phyloP scores from a whole-genome alignment of 345 rosid genomes.

The Eucalyptus marginata region DNA sequence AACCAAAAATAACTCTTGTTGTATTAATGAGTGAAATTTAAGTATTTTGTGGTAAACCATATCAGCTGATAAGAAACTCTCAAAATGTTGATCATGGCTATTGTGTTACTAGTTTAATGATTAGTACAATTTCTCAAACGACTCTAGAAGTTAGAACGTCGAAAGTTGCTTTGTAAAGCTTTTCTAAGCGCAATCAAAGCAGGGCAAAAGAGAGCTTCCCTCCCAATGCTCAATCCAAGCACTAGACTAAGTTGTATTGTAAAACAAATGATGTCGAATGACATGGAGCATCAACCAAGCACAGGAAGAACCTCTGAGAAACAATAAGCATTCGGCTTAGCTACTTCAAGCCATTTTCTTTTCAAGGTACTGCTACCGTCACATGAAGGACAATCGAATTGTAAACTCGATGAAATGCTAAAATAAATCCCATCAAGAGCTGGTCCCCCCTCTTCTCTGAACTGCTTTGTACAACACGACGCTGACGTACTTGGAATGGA shows the following conservation, averaged over 20 bases:
- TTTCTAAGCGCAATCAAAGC: background rate
- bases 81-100: background rate
- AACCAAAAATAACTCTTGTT: background rate
- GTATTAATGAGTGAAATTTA: background rate
- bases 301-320: background rate
- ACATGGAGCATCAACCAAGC: background rate
- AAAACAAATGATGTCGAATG: background rate
- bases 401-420: background rate
- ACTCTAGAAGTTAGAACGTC: background rate
- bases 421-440: constrained; percentile 15
- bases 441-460: constrained; percentile 48
- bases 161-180: background rate
- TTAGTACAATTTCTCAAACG: background rate
- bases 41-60: background rate
- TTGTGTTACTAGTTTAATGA: background rate
- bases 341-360: background rate
- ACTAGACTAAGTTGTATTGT: background rate
- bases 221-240: background rate
- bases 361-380: background rate
- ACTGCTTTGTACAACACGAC: constrained; percentile 93
- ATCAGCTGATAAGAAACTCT: background rate
- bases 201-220: background rate
- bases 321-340: background rate
- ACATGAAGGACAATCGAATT: background rate
- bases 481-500: constrained; percentile 76